Base-by-base conservation (phyloP, 2,329 filamentous ascomycete species). In the Fusarium metavorans region DNA sequence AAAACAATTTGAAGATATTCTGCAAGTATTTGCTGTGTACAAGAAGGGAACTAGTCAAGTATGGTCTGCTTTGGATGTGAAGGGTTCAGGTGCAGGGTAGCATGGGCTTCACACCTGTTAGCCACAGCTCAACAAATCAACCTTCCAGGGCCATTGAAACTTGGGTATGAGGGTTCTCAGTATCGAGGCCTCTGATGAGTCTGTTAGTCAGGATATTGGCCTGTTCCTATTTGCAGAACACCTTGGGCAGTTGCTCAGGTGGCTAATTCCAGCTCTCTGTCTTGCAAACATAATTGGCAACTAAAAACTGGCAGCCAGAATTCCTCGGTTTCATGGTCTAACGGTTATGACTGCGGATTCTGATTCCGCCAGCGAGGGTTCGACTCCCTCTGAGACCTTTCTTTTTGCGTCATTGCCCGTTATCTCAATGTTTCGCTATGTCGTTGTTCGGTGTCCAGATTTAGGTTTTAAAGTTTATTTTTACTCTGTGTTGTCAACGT, bases 311-410 rank as follows among this genome's bases (percentile, higher is more conserved):
- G 45, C 45, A 48, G 45, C 45, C 59, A 27, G 20, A 16, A 37
- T 35, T 34, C 69, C 52, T 35, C 13, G 68, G 73, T 73, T 72
- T 63, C 71, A 61, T 73, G 68, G 69, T 74, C 71, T 74, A 75
- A 75, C 72, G 70, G 71, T 60, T 65, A 73, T 73, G 71, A 73
- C 71, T 73, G 71, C 71, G 71, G 71, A 73, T 73, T 73, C 71
- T 73, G 71, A 73, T 73, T 73, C 71, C 71, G 66, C 64, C 64
- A 76, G 70, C 70, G 68, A 72, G 73, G 68, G 68, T 74, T 72
- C 71, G 71, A 73, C 71, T 73, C 71, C 71, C 71, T 65, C 71
- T 61, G 69, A 59, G 61, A 74, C 71, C 71, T 74, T 45, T 64
- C 16, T 72, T 73, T 72, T 73, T 58, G 48, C n/a, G 5, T 50